phyloP scores from a whole-genome alignment of 176 grass and related monocot species.

The Oryza punctata region DNA sequence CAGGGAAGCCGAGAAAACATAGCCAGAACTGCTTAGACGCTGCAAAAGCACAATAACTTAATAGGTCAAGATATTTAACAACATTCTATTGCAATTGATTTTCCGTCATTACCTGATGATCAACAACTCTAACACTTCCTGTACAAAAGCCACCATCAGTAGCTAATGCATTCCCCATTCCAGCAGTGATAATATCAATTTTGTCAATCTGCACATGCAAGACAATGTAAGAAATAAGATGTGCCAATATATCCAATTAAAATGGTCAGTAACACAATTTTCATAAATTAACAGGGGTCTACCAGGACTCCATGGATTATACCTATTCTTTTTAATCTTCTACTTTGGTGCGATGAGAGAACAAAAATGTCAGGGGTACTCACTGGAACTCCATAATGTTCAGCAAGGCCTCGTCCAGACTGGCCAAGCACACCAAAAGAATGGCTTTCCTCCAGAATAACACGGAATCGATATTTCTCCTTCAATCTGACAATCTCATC shows the following conservation, averaged over 20 bases:
- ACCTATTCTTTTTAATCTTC: conserved; percentile 1
- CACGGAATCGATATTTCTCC: conserved; percentile 89
- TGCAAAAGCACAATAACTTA: conserved; percentile 44
- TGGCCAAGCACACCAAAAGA: conserved; percentile 96
- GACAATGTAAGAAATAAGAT: conserved; percentile 27
- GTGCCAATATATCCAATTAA: conserved; percentile 13
- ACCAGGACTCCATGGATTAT: conserved; percentile 19
- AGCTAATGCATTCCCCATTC: conserved; percentile 95
- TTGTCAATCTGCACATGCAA: conserved; percentile 77
- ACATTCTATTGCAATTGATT: conserved; percentile 18
- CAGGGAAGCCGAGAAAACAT: conserved; percentile 95
- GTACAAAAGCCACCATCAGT: conserved; percentile 97
- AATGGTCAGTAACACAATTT: conserved; percentile 2
- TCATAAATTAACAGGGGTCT: conserved; percentile 3
- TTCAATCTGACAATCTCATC: conserved; percentile 94
- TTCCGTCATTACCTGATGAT: conserved; percentile 77
- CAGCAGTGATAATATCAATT: conserved; percentile 97
- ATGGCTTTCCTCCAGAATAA: conserved; percentile 93
- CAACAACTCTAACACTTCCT: conserved; percentile 91
- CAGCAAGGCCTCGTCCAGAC: conserved; percentile 88
- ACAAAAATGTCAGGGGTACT: conserved; percentile 16
- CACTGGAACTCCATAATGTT: conserved; percentile 85
- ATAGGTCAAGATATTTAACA: conserved; percentile 38
- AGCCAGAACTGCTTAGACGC: conserved; percentile 89
- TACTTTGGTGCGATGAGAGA: background rate